Percentiles rank a stretch among this genome's conserved stretches.
Conservation (phyloP, 257 asterid genomes). For the Solanum clarkiae region DNA sequence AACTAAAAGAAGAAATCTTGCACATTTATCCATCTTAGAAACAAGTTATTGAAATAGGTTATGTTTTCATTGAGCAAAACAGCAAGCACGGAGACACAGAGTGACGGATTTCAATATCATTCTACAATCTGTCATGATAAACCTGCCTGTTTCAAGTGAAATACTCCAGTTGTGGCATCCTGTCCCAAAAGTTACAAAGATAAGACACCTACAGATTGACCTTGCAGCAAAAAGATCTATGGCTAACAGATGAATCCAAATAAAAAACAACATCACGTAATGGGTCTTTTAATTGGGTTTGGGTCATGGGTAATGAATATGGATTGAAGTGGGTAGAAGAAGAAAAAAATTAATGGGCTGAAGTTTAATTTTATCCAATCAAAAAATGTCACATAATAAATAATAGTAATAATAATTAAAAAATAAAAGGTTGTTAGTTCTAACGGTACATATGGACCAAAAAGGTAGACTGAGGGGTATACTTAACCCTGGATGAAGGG, state of each 20-base stretch:
- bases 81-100: constrained; percentile 79
- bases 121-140: constrained; percentile 64
- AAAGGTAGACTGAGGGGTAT: no score
- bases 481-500: no score
- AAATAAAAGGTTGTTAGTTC: no score
- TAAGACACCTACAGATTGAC: constrained; percentile 8
- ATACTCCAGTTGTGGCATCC: neutral
- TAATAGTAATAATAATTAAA: no score
- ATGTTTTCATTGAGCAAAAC: constrained; percentile 26
- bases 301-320: no score
- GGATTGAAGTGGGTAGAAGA: no score
- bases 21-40: constrained; percentile 9
- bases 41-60: neutral
- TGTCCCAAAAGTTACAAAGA: neutral
- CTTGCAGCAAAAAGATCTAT: constrained; percentile 91
- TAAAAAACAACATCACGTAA: no score
- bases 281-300: no score
- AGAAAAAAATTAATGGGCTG: no score
- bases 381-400: no score
- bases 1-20: constrained; percentile 30
- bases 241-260: constrained; percentile 75
- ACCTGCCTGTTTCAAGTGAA: constrained; percentile 45
- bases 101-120: constrained; percentile 68
- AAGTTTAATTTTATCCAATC: no score
- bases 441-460: no score